Percentiles rank a stretch among this genome's conserved stretches.
Evolutionary conservation across 805 yeast species (phyloP).

Genomic region (Pichia gijzeniarum): DNA sequence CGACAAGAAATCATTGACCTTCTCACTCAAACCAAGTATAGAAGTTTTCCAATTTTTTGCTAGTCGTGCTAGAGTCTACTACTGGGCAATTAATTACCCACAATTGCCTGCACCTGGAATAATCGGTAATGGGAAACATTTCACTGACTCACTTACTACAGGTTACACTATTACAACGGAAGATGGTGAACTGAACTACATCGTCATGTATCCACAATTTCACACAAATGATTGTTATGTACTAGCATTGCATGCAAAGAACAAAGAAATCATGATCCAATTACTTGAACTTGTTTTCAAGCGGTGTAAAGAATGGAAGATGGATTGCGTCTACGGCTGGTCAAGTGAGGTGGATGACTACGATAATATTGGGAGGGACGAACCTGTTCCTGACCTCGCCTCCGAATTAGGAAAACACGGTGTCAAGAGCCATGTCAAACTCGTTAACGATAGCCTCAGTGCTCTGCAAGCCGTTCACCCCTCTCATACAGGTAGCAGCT

Average conservation of each 20-base stretch:
- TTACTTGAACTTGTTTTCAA: neutral
- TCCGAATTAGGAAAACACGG: neutral
- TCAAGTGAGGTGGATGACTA: neutral
- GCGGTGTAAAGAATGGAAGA: neutral
- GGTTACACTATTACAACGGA: neutral
- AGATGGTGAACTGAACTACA: neutral
- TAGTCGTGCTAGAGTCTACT: slow-evolving; percentile 25
- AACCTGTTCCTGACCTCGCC: no score
- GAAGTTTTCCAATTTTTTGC: slow-evolving; percentile 37
- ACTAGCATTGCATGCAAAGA: neutral
- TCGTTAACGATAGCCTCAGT: neutral
- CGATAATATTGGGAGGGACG: neutral
- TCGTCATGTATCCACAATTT: neutral
- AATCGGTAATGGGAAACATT: neutral
- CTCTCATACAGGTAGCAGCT: neutral
- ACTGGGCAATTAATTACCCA: slow-evolving; percentile 3
- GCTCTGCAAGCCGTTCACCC: neutral
- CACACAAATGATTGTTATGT: slow-evolving; percentile 1
- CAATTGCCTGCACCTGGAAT: neutral
- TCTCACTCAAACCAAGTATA: slow-evolving; percentile 33
- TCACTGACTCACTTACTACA: neutral
- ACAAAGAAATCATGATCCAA: neutral
- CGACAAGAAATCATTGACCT: slow-evolving; percentile 1
- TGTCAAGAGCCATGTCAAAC: neutral
- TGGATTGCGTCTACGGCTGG: neutral